Evolutionary conservation across 768 basidiomycete genomes (phyloP).

Genomic region (Xerocomus brunneocitrinus): DNA sequence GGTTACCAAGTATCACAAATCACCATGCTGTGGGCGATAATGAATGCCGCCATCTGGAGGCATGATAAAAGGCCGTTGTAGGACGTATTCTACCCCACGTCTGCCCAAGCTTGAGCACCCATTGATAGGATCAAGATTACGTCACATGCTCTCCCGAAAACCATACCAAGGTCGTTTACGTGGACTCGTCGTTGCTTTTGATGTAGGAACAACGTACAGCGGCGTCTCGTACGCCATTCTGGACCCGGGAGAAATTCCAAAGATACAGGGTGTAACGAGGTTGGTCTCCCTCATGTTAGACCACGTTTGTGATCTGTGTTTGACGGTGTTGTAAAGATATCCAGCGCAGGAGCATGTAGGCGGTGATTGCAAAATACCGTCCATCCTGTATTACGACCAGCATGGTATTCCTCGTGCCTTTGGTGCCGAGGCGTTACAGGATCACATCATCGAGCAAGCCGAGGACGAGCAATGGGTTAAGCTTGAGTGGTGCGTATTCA

Average conservation of each 20-base stretch:
- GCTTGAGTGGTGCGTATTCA: conserved; percentile 38
- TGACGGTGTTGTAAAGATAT: conserved; percentile 23
- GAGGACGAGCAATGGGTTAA: conserved; percentile 44
- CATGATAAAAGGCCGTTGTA: neutral
- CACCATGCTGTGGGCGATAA: too few species aligned
- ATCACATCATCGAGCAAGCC: conserved; percentile 36
- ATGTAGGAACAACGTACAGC: conserved; percentile 40
- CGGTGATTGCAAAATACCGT: conserved; percentile 47
- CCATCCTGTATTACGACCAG: conserved; percentile 44
- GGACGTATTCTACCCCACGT: neutral
- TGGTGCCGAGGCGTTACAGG: conserved; percentile 42
- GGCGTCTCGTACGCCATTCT: conserved; percentile 41
- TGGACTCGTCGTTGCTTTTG: conserved; percentile 37
- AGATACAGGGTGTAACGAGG: conserved; percentile 34
- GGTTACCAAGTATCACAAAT: too few species aligned
- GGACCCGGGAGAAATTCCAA: conserved; percentile 35
- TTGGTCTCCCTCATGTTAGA: conserved; percentile 16
- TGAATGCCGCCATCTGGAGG: too few species aligned
- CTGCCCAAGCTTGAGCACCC: too few species aligned
- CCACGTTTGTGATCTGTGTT: conserved; percentile 1
- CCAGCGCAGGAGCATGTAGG: conserved; percentile 41
- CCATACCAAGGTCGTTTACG: conserved; percentile 35
- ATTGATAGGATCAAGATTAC: too few species aligned
- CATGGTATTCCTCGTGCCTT: conserved; percentile 37
- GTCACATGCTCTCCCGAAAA: conserved; percentile 32